phyloP scores from a whole-genome alignment of 805 yeast species.

The Citeromyces matritensis region DNA sequence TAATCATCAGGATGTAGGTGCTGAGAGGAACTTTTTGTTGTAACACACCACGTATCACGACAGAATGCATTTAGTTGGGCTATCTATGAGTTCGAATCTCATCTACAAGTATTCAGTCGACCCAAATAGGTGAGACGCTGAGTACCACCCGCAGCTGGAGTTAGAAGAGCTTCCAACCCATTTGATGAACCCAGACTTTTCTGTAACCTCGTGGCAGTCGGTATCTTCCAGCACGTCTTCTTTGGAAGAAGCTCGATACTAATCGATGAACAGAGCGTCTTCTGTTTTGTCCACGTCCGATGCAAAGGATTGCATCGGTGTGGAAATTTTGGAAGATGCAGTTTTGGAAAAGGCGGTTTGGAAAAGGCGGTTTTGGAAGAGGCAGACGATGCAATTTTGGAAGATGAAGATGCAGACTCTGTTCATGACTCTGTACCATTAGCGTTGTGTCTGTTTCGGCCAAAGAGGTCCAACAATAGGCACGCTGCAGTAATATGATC shows the following conservation, averaged over 20 bases:
- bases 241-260: not conserved
- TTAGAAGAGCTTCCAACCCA: constrained; percentile 3
- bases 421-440: constrained; percentile 12
- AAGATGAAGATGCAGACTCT: constrained; percentile 4
- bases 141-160: constrained; percentile 16
- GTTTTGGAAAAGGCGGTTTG: constrained; percentile 7
- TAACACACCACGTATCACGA: too few species aligned
- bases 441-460: too few species aligned
- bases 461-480: too few species aligned
- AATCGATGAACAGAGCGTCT: not conserved
- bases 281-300: constrained; percentile 18
- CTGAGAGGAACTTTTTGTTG: too few species aligned
- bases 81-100: too few species aligned
- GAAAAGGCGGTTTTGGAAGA: too few species aligned
- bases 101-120: too few species aligned
- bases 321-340: constrained; percentile 4
- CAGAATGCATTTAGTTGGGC: too few species aligned
- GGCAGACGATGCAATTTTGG: constrained; percentile 5
- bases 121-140: too few species aligned
- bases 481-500: too few species aligned
- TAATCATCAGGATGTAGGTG: too few species aligned
- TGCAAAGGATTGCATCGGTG: constrained; percentile 10
- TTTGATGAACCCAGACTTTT: constrained; percentile 12
- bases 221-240: constrained; percentile 6
- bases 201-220: constrained; percentile 19